A percentile compares a stretch with the other conserved stretches of the same genome.
phyloP scores from a whole-genome alignment of 2,329 filamentous ascomycete genomes.

The Colletotrichum shisoi region DNA sequence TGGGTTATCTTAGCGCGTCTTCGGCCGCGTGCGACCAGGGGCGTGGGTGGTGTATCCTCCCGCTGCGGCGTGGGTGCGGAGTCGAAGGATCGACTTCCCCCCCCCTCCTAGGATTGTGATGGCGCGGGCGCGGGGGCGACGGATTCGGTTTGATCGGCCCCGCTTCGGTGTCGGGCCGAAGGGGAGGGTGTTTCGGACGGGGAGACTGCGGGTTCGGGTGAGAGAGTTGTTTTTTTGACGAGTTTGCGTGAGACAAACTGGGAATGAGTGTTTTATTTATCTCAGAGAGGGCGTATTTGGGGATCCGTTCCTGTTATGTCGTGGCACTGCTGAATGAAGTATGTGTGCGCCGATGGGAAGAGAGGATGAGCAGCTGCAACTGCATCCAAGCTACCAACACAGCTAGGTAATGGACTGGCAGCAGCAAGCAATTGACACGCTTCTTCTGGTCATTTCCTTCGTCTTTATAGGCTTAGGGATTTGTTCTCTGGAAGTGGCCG shows the following conservation, averaged over 20 bases:
- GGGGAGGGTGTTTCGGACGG: neutral
- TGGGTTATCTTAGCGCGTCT: conserved; percentile 12
- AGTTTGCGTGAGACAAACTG: neutral
- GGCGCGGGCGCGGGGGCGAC: neutral
- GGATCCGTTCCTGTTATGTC: neutral
- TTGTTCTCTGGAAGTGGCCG: neutral
- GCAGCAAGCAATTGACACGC: neutral
- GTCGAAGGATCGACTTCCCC: neutral
- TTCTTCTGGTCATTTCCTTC: neutral
- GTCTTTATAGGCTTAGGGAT: neutral
- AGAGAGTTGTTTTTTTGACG: neutral
- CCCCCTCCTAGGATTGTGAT: neutral
- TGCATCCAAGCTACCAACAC: neutral
- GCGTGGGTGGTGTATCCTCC: neutral
- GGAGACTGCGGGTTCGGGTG: neutral
- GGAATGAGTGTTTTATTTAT: neutral
- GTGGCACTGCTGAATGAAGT: neutral
- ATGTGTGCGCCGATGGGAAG: neutral
- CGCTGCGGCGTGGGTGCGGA: conserved; percentile 1
- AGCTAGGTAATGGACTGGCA: neutral
- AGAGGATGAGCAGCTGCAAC: neutral
- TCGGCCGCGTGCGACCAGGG: conserved; percentile 10
- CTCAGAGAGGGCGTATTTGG: no score
- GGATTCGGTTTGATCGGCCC: neutral
- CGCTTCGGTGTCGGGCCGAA: conserved; percentile 17